These are phyloP conservation scores for Pochonia chlamydosporia DNA, from an alignment of 2,329 filamentous ascomycete species.

Conservation along the genomic window DNA sequence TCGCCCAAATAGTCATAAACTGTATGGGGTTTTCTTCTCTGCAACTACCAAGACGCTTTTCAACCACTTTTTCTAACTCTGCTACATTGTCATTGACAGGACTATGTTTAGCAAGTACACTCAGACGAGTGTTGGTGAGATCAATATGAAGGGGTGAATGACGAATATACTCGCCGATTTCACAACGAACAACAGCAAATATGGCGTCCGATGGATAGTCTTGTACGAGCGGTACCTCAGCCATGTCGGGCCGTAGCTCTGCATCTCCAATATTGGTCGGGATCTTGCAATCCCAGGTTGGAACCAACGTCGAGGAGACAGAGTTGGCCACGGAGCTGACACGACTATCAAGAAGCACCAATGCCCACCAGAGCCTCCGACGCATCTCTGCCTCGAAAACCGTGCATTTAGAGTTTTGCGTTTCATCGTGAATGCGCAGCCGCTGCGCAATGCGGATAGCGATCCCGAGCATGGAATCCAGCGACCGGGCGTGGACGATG, in stretches of 20 bases:
- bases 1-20: slow-evolving; percentile 32
- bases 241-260: slow-evolving; percentile 37
- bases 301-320: slow-evolving; percentile 21
- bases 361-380: slow-evolving; percentile 56
- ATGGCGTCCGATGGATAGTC: slow-evolving; percentile 33
- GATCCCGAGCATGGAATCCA: slow-evolving; percentile 46
- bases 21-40: slow-evolving; percentile 32
- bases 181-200: slow-evolving; percentile 33
- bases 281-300: slow-evolving; percentile 35
- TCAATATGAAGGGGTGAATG: slow-evolving; percentile 27
- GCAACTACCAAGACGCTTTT: slow-evolving; percentile 39
- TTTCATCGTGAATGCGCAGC: slow-evolving; percentile 49
- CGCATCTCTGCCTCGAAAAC: slow-evolving; percentile 53
- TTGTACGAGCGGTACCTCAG: slow-evolving; percentile 21
- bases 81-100: slow-evolving; percentile 37
- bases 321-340: slow-evolving; percentile 44
- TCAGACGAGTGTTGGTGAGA: slow-evolving; percentile 27
- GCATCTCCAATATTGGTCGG: slow-evolving; percentile 41
- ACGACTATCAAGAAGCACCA: slow-evolving; percentile 51
- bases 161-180: slow-evolving; percentile 33
- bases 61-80: too few species aligned
- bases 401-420: slow-evolving; percentile 16
- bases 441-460: slow-evolving; percentile 52
- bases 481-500: slow-evolving; percentile 25
- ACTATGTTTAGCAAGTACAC: too few species aligned